Conservation (phyloP, 176 grass and related monocot genomes). For the Ensete glaucum region DNA sequence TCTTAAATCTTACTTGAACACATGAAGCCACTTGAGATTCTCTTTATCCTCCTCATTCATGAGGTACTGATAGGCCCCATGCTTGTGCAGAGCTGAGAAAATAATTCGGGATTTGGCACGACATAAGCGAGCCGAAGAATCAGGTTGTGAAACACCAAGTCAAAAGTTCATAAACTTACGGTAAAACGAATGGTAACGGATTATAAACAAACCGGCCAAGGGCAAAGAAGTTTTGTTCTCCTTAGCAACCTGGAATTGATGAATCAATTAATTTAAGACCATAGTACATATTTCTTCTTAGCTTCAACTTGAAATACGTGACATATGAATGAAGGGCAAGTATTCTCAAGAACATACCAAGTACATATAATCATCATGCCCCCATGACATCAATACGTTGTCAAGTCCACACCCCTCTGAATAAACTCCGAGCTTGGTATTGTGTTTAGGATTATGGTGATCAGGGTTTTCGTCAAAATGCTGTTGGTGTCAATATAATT, state of each 20-base stretch:
- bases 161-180: constrained; percentile 2
- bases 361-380: constrained; percentile 87
- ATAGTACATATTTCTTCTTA: not conserved
- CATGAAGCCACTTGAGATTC: constrained; percentile 16
- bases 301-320: not conserved
- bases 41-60: constrained; percentile 19
- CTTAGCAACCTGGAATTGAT: constrained; percentile 10
- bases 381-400: constrained; percentile 77
- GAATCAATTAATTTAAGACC: not conserved
- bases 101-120: not conserved
- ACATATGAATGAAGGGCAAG: not conserved
- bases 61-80: constrained; percentile 8
- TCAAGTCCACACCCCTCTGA: constrained; percentile 73
- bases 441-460: constrained; percentile 53
- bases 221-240: constrained; percentile 11
- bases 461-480: constrained; percentile 72
- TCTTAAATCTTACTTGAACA: constrained; percentile 6
- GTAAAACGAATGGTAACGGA: constrained; percentile 13
- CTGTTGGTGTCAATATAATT: constrained; percentile 23
- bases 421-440: constrained; percentile 60
- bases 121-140: not conserved
- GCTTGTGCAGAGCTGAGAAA: constrained; percentile 12
- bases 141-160: not conserved
- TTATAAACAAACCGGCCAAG: constrained; percentile 7
- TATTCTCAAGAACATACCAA: constrained; percentile 35